These are phyloP conservation scores for Dendrocalamus latiflorus DNA, from an alignment of 202 grass and related monocot species.

Conservation along the genomic window DNA sequence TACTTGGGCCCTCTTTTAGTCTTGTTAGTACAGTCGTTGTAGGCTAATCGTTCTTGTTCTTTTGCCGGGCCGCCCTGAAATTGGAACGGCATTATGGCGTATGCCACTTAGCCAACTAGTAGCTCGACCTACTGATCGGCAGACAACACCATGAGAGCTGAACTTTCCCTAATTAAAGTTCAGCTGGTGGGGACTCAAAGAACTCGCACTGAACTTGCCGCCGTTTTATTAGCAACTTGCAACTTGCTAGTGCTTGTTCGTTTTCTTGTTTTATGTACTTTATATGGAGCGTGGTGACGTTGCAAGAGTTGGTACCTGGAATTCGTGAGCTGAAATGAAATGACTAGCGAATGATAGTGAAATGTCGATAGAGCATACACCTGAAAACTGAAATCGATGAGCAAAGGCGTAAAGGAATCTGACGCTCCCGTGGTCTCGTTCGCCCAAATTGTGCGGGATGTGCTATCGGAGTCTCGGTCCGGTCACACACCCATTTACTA, in stretches of 20 bases:
- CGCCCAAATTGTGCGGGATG: constrained; percentile 22
- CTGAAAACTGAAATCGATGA: constrained; percentile 2
- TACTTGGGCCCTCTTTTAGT: not conserved
- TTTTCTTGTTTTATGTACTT: not conserved
- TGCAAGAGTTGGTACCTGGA: constrained; percentile 29
- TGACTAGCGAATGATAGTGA: not conserved
- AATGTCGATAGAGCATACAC: not conserved
- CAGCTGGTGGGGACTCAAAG: constrained; percentile 35
- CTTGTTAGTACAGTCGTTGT: constrained; percentile 1
- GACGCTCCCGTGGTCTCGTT: constrained; percentile 10
- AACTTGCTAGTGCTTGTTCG: constrained; percentile 18
- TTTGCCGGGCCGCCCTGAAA: constrained; percentile 18
- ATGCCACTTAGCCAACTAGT: no score
- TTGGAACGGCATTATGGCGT: constrained; percentile 5
- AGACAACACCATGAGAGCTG: constrained; percentile 39
- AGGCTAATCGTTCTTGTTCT: constrained; percentile 19
- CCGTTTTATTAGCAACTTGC: constrained; percentile 1
- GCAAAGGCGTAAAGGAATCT: constrained; percentile 8
- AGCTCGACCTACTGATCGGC: no score
- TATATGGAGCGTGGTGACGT: constrained; percentile 19
- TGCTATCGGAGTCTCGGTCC: no score
- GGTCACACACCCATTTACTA: constrained; percentile 24
- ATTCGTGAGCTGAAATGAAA: constrained; percentile 4
- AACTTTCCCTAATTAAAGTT: constrained; percentile 18
- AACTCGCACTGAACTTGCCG: not conserved